Evolutionary conservation across 1,139 yeast genomes (phyloP).

Genomic region (Blastobotrys aristatus): DNA sequence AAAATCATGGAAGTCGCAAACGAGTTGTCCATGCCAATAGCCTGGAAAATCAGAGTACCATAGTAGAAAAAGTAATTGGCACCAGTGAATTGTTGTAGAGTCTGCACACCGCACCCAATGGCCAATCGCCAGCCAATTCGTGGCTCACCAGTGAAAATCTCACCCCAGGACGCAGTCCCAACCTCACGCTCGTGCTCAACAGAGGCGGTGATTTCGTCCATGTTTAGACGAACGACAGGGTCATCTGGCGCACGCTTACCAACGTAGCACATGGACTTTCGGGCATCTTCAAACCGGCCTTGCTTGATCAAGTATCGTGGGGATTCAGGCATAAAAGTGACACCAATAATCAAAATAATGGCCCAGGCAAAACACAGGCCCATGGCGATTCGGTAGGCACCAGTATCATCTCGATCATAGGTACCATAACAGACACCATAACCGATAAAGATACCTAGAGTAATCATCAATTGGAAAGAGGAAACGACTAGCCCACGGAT

Average conservation of each 20-base stretch:
- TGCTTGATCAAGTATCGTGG: constrained; percentile 64
- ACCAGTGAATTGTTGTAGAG: constrained; percentile 76
- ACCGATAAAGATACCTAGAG: constrained; percentile 65
- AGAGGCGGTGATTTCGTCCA: constrained; percentile 58
- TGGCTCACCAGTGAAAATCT: constrained; percentile 62
- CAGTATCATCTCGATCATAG: constrained; percentile 44
- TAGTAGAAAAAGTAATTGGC: constrained; percentile 78
- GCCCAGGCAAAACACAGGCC: constrained; percentile 46
- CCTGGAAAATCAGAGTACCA: constrained; percentile 70
- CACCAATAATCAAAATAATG: constrained; percentile 43
- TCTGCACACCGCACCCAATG: constrained; percentile 61
- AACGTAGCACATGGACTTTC: constrained; percentile 53
- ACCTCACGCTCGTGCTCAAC: constrained; percentile 57
- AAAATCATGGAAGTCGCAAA: constrained; percentile 71
- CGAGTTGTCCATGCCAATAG: constrained; percentile 62
- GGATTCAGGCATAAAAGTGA: constrained; percentile 70
- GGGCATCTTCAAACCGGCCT: constrained; percentile 54
- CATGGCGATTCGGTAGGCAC: constrained; percentile 61
- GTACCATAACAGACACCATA: constrained; percentile 66
- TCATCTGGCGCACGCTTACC: constrained; percentile 59
- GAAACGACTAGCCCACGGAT: constrained; percentile 66
- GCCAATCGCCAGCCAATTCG: constrained; percentile 59
- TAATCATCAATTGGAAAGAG: constrained; percentile 63
- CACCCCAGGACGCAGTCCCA: constrained; percentile 66
- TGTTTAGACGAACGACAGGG: constrained; percentile 52